Evolutionary conservation across 2,329 filamentous ascomycete genomes (phyloP), one percentile per base, ranked within the genome.

Genomic region (Paramyrothecium roridum): DNA sequence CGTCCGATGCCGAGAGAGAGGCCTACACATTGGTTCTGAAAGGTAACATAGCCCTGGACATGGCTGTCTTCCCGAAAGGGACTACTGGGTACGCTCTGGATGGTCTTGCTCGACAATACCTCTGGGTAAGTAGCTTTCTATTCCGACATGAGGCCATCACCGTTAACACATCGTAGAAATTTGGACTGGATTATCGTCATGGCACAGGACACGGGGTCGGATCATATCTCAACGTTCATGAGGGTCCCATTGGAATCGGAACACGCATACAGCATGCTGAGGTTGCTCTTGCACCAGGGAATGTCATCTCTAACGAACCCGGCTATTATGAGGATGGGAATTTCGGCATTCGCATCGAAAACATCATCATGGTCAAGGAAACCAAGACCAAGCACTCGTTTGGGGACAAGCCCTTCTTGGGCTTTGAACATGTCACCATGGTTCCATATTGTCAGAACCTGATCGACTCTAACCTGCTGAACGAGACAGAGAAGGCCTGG

Each of bases 391-490:
- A 87, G 58, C 83, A 96, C 73, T 85, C 87, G 37, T 98, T 98
- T 68, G 93, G 93, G 20, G 93, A 96, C 65, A 96, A 96, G 76
- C 89, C 93, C 2, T 99, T 90, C 75, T 79, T 98, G 37, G 92
- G 93, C 3, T 99, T 99, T 63, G 93, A 99, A 76, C 91, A 96
- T 72, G 92, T 98, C 61, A 99, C 95, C 0, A 91, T 99, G 91
- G 91, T 93, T 19, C 95, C 95, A 0, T 92, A 96, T 74, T 97
- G 93, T 75, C 84, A 87, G 58, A 97, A 91, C 58, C 77, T 99
- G 60, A 92, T 96, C 60, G 90, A 98, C 64, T 76, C 82, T 54
- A 79, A 70, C 52, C 77, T 96, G 34, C 75, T 99, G 62, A 92
- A 86, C 0, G 76, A 79, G 4, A 79, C 77, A 13, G 95, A 99